Conservation (phyloP, 2,329 filamentous ascomycete species). For the Teratosphaeria epicoccoides region DNA sequence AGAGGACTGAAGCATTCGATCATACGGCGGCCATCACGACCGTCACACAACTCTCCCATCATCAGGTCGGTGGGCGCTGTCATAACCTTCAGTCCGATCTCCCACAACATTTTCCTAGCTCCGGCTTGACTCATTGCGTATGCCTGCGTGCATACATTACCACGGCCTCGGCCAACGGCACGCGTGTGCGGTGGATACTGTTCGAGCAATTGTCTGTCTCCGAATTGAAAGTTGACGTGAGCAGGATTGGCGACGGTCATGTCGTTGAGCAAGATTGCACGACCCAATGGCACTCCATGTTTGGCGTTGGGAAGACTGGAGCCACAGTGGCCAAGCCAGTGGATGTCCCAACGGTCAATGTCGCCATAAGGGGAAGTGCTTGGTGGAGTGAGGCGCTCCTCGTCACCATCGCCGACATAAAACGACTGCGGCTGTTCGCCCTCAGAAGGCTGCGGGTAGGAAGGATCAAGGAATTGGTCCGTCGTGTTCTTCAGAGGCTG, state of each 20-base stretch:
- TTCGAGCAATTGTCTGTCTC: slow-evolving; percentile 5
- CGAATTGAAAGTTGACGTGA: slow-evolving; percentile 15
- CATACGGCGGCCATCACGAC: slow-evolving; percentile 17
- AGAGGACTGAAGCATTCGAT: slow-evolving; percentile 33
- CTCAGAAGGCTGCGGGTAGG: slow-evolving; percentile 6
- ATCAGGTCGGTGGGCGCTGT: slow-evolving; percentile 29
- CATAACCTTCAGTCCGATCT: slow-evolving; percentile 34
- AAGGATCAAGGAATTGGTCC: slow-evolving; percentile 13
- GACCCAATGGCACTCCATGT: slow-evolving; percentile 10
- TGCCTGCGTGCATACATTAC: slow-evolving; percentile 31
- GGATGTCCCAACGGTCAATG: slow-evolving; percentile 26
- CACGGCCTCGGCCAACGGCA: slow-evolving; percentile 32
- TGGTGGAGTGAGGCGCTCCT: slow-evolving; percentile 1
- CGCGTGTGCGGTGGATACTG: slow-evolving; percentile 30
- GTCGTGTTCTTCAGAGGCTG: slow-evolving; percentile 14
- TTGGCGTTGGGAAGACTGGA: slow-evolving; percentile 18
- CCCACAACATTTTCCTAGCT: slow-evolving; percentile 33
- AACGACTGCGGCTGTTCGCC: slow-evolving; percentile 7
- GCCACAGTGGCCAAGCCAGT: slow-evolving; percentile 35
- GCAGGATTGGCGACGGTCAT: slow-evolving; percentile 13
- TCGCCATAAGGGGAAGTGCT: slow-evolving; percentile 15
- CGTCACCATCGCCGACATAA: slow-evolving; percentile 4
- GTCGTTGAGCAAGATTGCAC: slow-evolving; percentile 14
- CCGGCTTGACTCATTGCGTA: slow-evolving; percentile 37
- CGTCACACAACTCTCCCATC: slow-evolving; percentile 23